These are phyloP conservation scores for Aureobasidium sp. DNA, from an alignment of 2,329 filamentous ascomycete genomes.

Conservation along the genomic window DNA sequence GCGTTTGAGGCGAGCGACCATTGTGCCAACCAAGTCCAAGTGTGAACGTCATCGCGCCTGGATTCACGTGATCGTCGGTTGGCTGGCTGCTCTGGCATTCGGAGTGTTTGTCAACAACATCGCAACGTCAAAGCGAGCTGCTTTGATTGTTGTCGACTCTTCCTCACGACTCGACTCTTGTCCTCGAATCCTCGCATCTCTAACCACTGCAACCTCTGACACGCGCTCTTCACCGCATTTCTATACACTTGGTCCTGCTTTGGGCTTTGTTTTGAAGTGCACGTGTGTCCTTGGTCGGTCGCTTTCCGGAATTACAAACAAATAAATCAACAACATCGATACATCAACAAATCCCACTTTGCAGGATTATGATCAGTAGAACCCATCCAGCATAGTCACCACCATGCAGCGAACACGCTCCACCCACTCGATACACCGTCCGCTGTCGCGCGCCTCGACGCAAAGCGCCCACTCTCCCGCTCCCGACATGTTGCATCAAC, in stretches of 20 bases:
- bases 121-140: neutral
- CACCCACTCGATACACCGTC: conserved; percentile 18
- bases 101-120: neutral
- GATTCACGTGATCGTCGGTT: neutral
- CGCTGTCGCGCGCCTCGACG: conserved; percentile 20
- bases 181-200: neutral
- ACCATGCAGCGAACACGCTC: conserved; percentile 21
- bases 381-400: conserved; percentile 16
- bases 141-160: neutral
- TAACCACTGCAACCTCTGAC: neutral
- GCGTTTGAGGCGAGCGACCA: too few relatives aligned
- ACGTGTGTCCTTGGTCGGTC: conserved; percentile 9
- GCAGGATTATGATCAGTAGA: conserved; percentile 8
- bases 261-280: conserved; percentile 4
- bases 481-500: conserved; percentile 20
- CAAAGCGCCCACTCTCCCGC: conserved; percentile 20
- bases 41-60: neutral
- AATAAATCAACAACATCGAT: conserved; percentile 16
- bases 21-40: too few relatives aligned
- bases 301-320: conserved; percentile 14
- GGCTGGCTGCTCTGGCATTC: too few relatives aligned
- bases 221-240: neutral
- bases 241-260: neutral
- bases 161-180: conserved; percentile 5
- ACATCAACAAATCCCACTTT: conserved; percentile 13